phyloP scores from a whole-genome alignment of 805 yeast genomes.

The Saccharomyces paradoxus region DNA sequence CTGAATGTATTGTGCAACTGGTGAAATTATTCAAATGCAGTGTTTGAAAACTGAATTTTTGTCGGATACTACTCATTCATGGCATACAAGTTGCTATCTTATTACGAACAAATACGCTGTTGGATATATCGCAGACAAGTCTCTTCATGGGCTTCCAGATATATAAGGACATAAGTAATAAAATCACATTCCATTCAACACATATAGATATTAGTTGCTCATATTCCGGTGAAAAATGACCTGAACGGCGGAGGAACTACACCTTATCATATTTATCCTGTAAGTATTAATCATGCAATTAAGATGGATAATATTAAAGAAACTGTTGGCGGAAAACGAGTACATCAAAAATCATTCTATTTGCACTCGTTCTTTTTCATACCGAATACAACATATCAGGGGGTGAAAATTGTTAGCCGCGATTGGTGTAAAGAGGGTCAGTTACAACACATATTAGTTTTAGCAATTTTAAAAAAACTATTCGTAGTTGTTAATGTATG shows the following conservation, averaged over 20 bases:
- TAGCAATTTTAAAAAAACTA: neutral
- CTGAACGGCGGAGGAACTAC: slow-evolving; percentile 51
- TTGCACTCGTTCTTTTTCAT: neutral
- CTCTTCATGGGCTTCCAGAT: neutral
- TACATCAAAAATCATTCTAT: neutral
- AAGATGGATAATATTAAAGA: neutral
- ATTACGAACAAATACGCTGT: neutral
- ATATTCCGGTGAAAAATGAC: neutral
- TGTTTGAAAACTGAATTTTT: neutral
- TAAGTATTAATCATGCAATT: slow-evolving; percentile 37
- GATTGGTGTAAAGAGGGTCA: neutral
- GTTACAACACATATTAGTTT: neutral
- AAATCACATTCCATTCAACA: neutral
- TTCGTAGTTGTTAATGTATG: neutral
- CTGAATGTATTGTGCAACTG: neutral
- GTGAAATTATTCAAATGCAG: neutral
- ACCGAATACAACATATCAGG: neutral
- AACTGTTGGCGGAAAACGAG: neutral
- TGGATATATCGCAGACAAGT: neutral
- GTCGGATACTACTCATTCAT: neutral
- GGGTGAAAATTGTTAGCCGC: neutral
- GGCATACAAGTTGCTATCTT: neutral
- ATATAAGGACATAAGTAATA: neutral
- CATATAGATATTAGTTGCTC: neutral
- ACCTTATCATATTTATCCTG: slow-evolving; percentile 22